Percentiles rank a stretch among this genome's conserved stretches.
phyloP scores from a whole-genome alignment of 2,329 filamentous ascomycete species.

The Aschersonia sp. region DNA sequence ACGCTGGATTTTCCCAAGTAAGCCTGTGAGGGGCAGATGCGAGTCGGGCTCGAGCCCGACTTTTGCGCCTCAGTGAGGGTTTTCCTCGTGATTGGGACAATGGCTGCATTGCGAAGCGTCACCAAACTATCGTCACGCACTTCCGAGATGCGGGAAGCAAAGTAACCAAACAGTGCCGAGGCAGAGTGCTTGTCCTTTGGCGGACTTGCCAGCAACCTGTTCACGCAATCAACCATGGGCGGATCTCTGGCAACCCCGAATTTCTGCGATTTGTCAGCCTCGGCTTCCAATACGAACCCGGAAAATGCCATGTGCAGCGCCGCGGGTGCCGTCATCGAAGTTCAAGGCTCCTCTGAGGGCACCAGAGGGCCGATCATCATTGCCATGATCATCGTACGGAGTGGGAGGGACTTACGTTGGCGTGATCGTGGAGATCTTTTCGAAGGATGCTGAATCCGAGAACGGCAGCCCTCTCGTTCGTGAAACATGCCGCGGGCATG shows the following conservation, averaged over 20 bases:
- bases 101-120: constrained; percentile 47
- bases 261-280: constrained; percentile 29
- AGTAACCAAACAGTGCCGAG: constrained; percentile 64
- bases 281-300: no score
- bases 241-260: constrained; percentile 81
- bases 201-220: constrained; percentile 55
- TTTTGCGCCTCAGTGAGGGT: constrained; percentile 17
- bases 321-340: no score
- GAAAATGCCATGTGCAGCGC: no score
- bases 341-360: no score
- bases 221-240: constrained; percentile 61
- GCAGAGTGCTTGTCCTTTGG: constrained; percentile 55
- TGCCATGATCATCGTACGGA: not conserved
- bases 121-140: constrained; percentile 46
- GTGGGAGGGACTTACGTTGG: constrained; percentile 27
- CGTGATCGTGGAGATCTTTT: constrained; percentile 64
- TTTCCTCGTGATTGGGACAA: constrained; percentile 51
- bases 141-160: constrained; percentile 63
- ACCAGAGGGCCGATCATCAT: no score
- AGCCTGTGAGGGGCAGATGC: constrained; percentile 54
- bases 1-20: constrained; percentile 60
- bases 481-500: constrained; percentile 64
- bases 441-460: constrained; percentile 71
- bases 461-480: constrained; percentile 59
- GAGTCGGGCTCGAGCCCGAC: constrained; percentile 12